Evolutionary conservation across 2,329 filamentous ascomycete genomes (phyloP).

Genomic region (Ceratocystiopsis minuta): DNA sequence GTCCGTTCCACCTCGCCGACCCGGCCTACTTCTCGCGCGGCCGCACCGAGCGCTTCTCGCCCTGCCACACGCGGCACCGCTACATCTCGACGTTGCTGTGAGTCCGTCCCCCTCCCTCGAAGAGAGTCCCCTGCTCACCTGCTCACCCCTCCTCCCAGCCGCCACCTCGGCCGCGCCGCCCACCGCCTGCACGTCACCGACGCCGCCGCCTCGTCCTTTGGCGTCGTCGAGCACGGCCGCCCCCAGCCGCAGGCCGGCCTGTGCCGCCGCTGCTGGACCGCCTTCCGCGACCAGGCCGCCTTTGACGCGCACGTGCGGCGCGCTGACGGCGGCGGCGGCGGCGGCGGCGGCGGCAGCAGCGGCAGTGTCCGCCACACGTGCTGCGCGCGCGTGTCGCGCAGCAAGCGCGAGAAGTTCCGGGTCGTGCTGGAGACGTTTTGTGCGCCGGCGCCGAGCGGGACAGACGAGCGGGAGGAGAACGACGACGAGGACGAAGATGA

Average conservation of each 20-base stretch:
- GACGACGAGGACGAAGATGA: constrained; percentile 3
- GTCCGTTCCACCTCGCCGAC: constrained; percentile 7
- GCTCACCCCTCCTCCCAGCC: constrained; percentile 9
- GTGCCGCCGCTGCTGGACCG: constrained; percentile 16
- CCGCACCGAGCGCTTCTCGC: constrained; percentile 13
- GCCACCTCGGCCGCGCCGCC: constrained; percentile 15
- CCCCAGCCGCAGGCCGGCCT: constrained; percentile 14
- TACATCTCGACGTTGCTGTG: constrained; percentile 19
- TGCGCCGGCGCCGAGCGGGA: neutral
- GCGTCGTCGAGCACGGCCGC: constrained; percentile 8
- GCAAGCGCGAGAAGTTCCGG: constrained; percentile 15
- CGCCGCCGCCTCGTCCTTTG: constrained; percentile 15
- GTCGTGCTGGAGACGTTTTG: constrained; percentile 12
- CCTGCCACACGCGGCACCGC: constrained; percentile 16
- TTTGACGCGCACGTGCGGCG: constrained; percentile 13
- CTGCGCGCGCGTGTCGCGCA: constrained; percentile 13
- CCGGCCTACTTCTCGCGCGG: constrained; percentile 11
- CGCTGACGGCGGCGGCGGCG: too few species aligned
- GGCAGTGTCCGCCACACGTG: too few species aligned
- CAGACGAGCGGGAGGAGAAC: constrained; percentile 8
- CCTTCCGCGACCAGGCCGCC: constrained; percentile 10
- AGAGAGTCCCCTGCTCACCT: constrained; percentile 1
- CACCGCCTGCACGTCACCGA: constrained; percentile 14
- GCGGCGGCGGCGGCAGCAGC: too few species aligned
- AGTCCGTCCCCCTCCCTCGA: constrained; percentile 5